Percentiles rank a stretch among this genome's conserved stretches.
phyloP scores from a whole-genome alignment of 2,329 filamentous ascomycete genomes.

The Diaporthe ilicicola region DNA sequence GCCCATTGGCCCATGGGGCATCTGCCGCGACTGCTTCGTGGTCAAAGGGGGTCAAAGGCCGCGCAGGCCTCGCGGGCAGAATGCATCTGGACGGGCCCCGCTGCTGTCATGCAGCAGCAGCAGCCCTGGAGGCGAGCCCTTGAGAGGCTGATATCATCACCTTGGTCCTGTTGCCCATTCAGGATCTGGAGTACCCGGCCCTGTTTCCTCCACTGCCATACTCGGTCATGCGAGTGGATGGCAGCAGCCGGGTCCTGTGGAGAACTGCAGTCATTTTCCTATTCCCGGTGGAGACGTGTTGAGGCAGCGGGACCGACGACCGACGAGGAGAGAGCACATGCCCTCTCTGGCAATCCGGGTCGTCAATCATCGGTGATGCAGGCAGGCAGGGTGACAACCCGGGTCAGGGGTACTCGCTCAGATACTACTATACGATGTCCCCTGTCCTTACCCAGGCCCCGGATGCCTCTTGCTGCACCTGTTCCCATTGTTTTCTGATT shows the following conservation, averaged over 20 bases:
- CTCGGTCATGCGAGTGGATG: constrained; percentile 12
- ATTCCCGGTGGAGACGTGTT: neutral
- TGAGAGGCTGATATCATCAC: neutral
- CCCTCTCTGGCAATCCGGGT: neutral
- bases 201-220: constrained; percentile 18
- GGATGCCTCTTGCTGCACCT: neutral
- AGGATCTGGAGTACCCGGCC: constrained; percentile 1
- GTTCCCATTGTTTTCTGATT: constrained; percentile 21
- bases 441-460: neutral
- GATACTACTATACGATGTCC: neutral
- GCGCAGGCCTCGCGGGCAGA: no score
- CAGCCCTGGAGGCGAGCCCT: no score
- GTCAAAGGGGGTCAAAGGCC: neutral
- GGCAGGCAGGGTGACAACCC: constrained; percentile 12
- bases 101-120: neutral
- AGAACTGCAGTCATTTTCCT: constrained; percentile 17
- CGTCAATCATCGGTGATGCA: constrained; percentile 22
- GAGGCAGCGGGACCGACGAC: constrained; percentile 30
- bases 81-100: neutral
- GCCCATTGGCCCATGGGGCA: no score
- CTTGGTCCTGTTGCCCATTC: neutral
- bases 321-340: neutral
- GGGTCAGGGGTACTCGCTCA: constrained; percentile 18
- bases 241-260: neutral
- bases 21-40: neutral